A percentile compares a stretch with the other conserved stretches of the same genome.
phyloP scores from a whole-genome alignment of 148 eudicot species.

The Cornus controversa region DNA sequence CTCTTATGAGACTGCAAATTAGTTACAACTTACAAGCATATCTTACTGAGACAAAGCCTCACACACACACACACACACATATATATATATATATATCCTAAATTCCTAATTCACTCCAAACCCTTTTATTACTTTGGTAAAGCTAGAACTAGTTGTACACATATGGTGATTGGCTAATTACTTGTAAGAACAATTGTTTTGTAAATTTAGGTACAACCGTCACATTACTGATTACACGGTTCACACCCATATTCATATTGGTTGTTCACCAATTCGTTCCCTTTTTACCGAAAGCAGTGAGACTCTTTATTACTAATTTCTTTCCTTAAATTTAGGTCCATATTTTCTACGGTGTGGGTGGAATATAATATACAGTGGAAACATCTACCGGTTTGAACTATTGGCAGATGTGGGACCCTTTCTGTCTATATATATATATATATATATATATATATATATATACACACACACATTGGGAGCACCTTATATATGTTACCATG shows the following conservation, averaged over 20 bases:
- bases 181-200: neutral
- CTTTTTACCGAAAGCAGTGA: neutral
- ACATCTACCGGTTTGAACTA: neutral
- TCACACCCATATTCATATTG: neutral
- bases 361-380: neutral
- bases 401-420: neutral
- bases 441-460: too few species aligned
- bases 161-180: neutral
- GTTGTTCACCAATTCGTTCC: neutral
- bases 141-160: too few species aligned
- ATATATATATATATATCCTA: too few species aligned
- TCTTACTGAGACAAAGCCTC: too few species aligned
- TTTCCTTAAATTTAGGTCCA: neutral
- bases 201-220: neutral
- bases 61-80: too few species aligned
- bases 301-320: neutral
- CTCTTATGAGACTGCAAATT: too few species aligned
- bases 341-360: neutral
- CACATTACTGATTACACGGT: neutral
- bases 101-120: too few species aligned
- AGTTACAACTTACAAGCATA: too few species aligned
- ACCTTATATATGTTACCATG: too few species aligned
- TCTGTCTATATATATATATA: too few species aligned
- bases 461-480: too few species aligned
- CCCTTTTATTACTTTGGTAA: too few species aligned